Base-by-base conservation (phyloP, 2,329 filamentous ascomycete species). In the Botrytis porri region DNA sequence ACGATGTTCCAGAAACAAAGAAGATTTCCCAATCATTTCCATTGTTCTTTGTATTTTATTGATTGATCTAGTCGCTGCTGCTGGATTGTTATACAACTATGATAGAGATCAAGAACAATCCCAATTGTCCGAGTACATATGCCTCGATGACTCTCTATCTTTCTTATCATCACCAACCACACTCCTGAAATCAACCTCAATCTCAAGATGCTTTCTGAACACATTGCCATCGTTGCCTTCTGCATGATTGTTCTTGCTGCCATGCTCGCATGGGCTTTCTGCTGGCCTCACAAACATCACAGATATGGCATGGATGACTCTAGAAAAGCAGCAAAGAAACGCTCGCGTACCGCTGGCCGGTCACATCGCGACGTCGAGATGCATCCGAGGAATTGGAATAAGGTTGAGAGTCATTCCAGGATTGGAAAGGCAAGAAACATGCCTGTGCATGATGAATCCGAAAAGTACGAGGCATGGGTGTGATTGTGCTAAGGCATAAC, bases 201-300 rank as follows among this genome's bases (percentile, higher is more conserved):
- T 37, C 4, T 39, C 60, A 57, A 71, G 37, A 71, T 71, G 69
- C 45, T 45, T 29, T 5, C 39, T 12, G 35, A 41, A 57, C 35
- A 43, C 7, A 64, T 51, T 35, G 45, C 43, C n/a, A 63, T 71
- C 25, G 18, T 71, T 25, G 45, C n/a, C 32, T 64, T 71, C 60
- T 71, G 69, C 59, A n/a, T 71, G 41, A 10, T 63, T 8, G 35
- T 71, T 41, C 69, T 71, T 16, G 4, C 22, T 4, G 35, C 35
- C 35, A 43, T 71, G 69, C n/a, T 71, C 18, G 35, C 35, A 29
- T 71, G 69, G 69, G 60, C 59, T 51, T 71, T 71, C 69, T 64
- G 3, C 22, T 71, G 59, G 57, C 69, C 57, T n/a, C 69, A 71
- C 25, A 63, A 63, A 32, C 35, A 35, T 4, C 59, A 41, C 35